These are phyloP conservation scores for Fagopyrum esculentum DNA, from an alignment of 148 eudicot genomes.

Conservation along the genomic window DNA sequence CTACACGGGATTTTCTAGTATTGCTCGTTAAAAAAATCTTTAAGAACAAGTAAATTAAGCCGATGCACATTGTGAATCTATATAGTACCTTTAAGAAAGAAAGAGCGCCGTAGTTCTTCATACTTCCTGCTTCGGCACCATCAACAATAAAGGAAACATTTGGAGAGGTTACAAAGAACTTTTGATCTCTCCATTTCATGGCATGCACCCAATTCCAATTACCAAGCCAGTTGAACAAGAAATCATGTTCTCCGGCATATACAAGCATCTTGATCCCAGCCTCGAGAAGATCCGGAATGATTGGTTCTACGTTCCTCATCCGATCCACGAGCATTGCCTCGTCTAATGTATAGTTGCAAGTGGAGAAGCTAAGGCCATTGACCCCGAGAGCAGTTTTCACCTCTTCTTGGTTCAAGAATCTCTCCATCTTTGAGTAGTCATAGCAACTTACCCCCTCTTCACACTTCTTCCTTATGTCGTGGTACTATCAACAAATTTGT, in stretches of 20 bases:
- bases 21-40: too few species aligned
- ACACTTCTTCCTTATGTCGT: slow-evolving; percentile 81
- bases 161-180: slow-evolving; percentile 48
- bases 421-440: slow-evolving; percentile 76
- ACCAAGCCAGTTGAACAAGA: slow-evolving; percentile 95
- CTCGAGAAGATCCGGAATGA: slow-evolving; percentile 74
- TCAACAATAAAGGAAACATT: slow-evolving; percentile 64
- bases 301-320: slow-evolving; percentile 89
- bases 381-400: slow-evolving; percentile 69
- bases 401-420: slow-evolving; percentile 46
- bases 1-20: too few species aligned
- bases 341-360: slow-evolving; percentile 69
- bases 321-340: slow-evolving; percentile 73
- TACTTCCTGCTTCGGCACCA: slow-evolving; percentile 57
- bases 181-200: slow-evolving; percentile 82
- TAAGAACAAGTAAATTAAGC: too few species aligned
- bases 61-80: too few species aligned
- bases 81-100: slow-evolving; percentile 65
- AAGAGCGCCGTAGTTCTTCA: slow-evolving; percentile 64
- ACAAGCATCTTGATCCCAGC: slow-evolving; percentile 69
- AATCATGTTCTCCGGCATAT: slow-evolving; percentile 91
- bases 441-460: slow-evolving; percentile 68
- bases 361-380: slow-evolving; percentile 51
- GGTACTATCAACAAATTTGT: slow-evolving; percentile 42
- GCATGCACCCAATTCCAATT: slow-evolving; percentile 89